These are phyloP conservation scores for Syzygium aromaticum DNA, from an alignment of 345 rosid genomes.

Conservation along the genomic window DNA sequence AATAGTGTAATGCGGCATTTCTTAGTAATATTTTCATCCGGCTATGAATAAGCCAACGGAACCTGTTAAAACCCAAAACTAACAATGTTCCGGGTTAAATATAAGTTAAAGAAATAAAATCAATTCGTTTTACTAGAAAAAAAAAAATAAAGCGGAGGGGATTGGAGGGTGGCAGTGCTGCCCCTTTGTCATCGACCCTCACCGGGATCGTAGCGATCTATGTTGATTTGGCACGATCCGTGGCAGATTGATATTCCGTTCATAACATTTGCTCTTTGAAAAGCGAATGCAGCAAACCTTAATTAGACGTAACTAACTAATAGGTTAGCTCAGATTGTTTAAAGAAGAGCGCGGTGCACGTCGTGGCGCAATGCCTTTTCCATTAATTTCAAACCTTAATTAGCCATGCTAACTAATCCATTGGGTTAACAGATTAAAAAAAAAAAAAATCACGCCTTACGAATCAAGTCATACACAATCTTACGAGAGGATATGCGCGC, in stretches of 20 bases:
- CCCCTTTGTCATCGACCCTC: not conserved
- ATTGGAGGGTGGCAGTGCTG: not conserved
- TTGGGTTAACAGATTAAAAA: not conserved
- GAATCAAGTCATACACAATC: not conserved
- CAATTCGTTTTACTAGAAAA: not conserved
- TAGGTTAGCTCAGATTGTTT: not conserved
- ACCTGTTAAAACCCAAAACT: too few species aligned
- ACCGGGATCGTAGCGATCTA: not conserved
- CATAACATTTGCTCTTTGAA: not conserved
- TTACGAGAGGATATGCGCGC: accelerated
- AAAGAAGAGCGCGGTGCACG: not conserved
- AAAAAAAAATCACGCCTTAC: not conserved
- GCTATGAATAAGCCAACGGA: too few species aligned
- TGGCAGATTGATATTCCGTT: not conserved
- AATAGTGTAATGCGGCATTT: too few species aligned
- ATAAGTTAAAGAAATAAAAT: not conserved
- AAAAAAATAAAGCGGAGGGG: too few species aligned
- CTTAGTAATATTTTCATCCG: too few species aligned
- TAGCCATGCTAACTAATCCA: not conserved
- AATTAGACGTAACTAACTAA: too few species aligned
- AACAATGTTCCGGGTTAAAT: not conserved
- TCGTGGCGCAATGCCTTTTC: not conserved
- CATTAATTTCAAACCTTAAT: not conserved
- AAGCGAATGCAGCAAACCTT: not conserved
- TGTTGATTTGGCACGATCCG: not conserved